Evolutionary conservation across 768 basidiomycete species (phyloP), one percentile per base, ranked within the genome.

Genomic region (Leccinum disarticulatum): DNA sequence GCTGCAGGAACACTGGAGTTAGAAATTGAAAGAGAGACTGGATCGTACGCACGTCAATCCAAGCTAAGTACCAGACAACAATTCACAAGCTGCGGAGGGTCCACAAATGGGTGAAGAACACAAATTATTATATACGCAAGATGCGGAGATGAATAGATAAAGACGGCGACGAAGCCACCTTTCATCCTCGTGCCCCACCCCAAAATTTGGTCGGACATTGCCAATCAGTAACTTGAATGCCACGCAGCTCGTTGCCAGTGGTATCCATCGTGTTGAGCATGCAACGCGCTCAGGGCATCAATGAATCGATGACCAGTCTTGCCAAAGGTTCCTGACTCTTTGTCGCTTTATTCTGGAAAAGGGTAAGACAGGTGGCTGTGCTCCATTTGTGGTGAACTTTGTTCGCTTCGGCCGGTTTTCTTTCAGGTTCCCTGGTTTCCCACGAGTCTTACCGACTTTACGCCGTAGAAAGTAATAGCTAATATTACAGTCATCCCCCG

Each of bases 131-230:
- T 65, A 61, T 61, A 63, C 51, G 27, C 38, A 55, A 25, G 25
- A 25, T 25, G 25, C 70, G 70, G 70, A 72, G 19, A 72, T 70
- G 70, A 71, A 51, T 56, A 28, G 31, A 53, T 35, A 52, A 47
- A 10, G 46, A 59, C 57, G 51, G 54, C 55, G 52, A 50, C 9
- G 52, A 58, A 59, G 52, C 25, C 25, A 25, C 25, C 25, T 25
- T 25, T 25, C 64, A 59, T 38, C 49, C 52, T 30, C 52, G 15
- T 17, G 52, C n/a, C 41, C 38, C 2, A 47, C 22, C 46, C 17
- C 9, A 31, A 48, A 33, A 52, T 22, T 27, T 4, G 13, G 15
- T 25, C 9, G 31, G 38, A 22, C 35, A 49, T 33, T 13, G n/a
- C 9, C 8, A 10, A 25, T 25, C n/a, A 14, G 56, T 9, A 31